Conservation (phyloP, 495 filamentous ascomycete genomes). For the Neurospora africana region DNA sequence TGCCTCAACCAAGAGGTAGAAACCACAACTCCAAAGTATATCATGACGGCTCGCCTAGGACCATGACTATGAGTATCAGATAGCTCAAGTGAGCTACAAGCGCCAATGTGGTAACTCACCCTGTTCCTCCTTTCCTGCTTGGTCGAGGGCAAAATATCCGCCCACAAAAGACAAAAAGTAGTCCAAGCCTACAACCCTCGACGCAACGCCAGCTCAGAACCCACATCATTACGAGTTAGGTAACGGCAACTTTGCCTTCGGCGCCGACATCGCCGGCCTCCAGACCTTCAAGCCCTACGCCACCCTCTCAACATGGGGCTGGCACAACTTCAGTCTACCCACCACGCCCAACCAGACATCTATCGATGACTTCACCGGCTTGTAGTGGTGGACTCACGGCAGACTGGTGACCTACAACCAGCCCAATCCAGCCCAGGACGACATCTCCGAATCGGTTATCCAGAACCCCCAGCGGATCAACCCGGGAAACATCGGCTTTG, state of each 20-base stretch:
- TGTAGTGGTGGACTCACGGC: slow-evolving; percentile 46
- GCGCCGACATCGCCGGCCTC: slow-evolving; percentile 42
- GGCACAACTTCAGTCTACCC: slow-evolving; percentile 48
- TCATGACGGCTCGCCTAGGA: background rate
- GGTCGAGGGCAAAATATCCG: slow-evolving; percentile 10
- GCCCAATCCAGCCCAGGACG: slow-evolving; percentile 38
- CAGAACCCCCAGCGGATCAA: slow-evolving; percentile 44
- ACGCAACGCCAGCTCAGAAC: slow-evolving; percentile 34
- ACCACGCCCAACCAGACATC: slow-evolving; percentile 30
- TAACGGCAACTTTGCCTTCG: slow-evolving; percentile 46
- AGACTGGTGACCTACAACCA: slow-evolving; percentile 42
- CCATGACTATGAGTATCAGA: background rate
- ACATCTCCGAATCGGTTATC: slow-evolving; percentile 44
- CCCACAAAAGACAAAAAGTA: slow-evolving; percentile 23
- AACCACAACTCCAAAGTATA: background rate
- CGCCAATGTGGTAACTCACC: background rate
- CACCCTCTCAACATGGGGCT: slow-evolving; percentile 45
- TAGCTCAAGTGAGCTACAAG: background rate
- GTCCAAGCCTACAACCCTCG: slow-evolving; percentile 33
- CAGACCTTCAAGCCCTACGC: slow-evolving; percentile 52
- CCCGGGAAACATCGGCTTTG: slow-evolving; percentile 36
- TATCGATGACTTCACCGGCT: slow-evolving; percentile 31
- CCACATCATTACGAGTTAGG: slow-evolving; percentile 41
- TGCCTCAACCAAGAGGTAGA: background rate
- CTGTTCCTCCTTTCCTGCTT: slow-evolving; percentile 11